phyloP scores from a whole-genome alignment of 306 rosid species.

The Ochetophila trinervis region DNA sequence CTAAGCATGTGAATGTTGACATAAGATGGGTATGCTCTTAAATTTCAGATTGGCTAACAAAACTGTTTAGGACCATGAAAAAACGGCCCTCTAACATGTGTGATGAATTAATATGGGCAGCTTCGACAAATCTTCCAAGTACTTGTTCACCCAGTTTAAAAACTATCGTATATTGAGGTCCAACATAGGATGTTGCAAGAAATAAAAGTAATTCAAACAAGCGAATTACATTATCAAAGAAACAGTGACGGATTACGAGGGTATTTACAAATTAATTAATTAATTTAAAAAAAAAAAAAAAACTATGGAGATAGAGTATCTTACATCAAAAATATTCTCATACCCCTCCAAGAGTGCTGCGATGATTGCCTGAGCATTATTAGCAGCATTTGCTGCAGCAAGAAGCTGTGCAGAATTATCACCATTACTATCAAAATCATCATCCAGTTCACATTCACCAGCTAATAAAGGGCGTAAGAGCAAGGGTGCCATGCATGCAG shows the following conservation, averaged over 20 bases:
- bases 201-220: conserved; percentile 20
- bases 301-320: conserved; percentile 24
- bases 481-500: conserved; percentile 99
- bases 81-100: not conserved
- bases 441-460: conserved; percentile 96
- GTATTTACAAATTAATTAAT: too few species aligned
- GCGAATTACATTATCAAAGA: not conserved
- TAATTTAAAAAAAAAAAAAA: too few species aligned
- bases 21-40: too few species aligned
- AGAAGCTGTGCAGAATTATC: conserved; percentile 96
- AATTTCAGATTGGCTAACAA: too few species aligned
- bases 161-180: not conserved
- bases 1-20: not conserved
- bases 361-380: conserved; percentile 90
- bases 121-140: conserved; percentile 1
- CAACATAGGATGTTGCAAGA: conserved; percentile 13
- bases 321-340: conserved; percentile 86
- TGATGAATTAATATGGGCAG: not conserved
- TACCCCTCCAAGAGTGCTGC: conserved; percentile 93
- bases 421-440: conserved; percentile 80
- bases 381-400: conserved; percentile 99
- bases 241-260: not conserved
- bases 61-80: not conserved
- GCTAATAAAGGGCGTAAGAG: conserved; percentile 92
- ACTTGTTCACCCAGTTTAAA: conserved; percentile 1